Percentiles rank a stretch among this genome's conserved stretches.
phyloP scores from a whole-genome alignment of 2,329 filamentous ascomycete genomes.

The Xylariaceae sp. region DNA sequence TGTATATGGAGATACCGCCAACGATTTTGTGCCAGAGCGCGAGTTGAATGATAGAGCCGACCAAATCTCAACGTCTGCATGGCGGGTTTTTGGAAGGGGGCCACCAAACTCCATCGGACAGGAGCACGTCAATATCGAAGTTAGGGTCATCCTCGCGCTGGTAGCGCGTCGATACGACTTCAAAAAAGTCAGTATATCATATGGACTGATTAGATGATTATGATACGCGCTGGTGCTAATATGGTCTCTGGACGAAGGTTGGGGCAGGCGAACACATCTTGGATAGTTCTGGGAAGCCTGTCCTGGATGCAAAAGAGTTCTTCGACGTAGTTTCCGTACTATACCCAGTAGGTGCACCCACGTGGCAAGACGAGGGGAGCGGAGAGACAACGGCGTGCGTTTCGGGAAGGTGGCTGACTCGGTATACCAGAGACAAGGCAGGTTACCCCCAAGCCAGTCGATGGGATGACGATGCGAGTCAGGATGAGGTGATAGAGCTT shows the following conservation, averaged over 20 bases:
- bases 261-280: slow-evolving; percentile 1
- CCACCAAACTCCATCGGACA: slow-evolving; percentile 9
- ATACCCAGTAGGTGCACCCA: not conserved
- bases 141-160: slow-evolving; percentile 5
- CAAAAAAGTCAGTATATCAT: not conserved
- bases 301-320: not conserved
- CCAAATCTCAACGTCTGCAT: not conserved
- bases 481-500: too few relatives aligned
- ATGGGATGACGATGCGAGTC: slow-evolving; percentile 8
- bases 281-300: not conserved
- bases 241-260: slow-evolving; percentile 4
- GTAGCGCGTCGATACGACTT: slow-evolving; percentile 8
- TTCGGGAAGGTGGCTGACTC: too few relatives aligned
- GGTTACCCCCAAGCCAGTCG: slow-evolving; percentile 4
- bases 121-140: slow-evolving; percentile 6
- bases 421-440: slow-evolving; percentile 2
- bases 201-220: too few relatives aligned
- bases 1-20: slow-evolving; percentile 7
- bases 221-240: too few relatives aligned
- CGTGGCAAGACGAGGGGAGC: not conserved
- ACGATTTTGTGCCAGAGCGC: slow-evolving; percentile 6
- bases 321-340: slow-evolving; percentile 1
- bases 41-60: not conserved
- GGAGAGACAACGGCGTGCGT: not conserved
- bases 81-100: slow-evolving; percentile 5